These are phyloP conservation scores for Calamus simplicifolius DNA, from an alignment of 176 grass and related monocot genomes.

Conservation along the genomic window DNA sequence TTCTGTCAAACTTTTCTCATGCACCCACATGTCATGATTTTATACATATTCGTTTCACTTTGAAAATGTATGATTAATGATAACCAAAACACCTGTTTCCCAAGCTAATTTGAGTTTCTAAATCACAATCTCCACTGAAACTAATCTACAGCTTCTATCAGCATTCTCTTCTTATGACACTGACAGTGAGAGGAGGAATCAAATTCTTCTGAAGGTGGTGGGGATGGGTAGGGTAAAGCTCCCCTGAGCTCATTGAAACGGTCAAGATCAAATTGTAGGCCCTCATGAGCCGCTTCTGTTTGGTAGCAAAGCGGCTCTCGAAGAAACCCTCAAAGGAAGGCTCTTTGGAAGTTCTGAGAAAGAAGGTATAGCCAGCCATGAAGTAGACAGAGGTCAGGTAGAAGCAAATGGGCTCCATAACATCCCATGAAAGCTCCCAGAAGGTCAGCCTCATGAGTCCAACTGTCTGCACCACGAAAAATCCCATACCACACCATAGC, in stretches of 20 bases:
- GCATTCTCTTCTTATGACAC: too few relatives aligned
- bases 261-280: constrained; percentile 24
- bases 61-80: too few relatives aligned
- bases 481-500: constrained; percentile 64
- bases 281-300: constrained; percentile 62
- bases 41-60: too few relatives aligned
- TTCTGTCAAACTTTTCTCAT: too few relatives aligned
- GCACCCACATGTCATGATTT: too few relatives aligned
- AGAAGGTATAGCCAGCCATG: constrained; percentile 86
- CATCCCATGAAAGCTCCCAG: constrained; percentile 98
- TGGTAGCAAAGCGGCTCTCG: constrained; percentile 41
- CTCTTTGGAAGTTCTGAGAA: constrained; percentile 79
- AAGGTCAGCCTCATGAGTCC: constrained; percentile 90
- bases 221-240: constrained; percentile 28
- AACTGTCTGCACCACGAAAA: constrained; percentile 54
- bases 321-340: constrained; percentile 91
- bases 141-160: too few relatives aligned
- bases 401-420: constrained; percentile 99
- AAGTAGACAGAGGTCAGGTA: constrained; percentile 82
- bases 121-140: too few relatives aligned
- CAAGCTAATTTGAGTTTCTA: too few relatives aligned
- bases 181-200: too few relatives aligned
- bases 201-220: neutral
- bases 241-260: constrained; percentile 55
- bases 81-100: too few relatives aligned